Evolutionary conservation across 2,329 filamentous ascomycete species (phyloP), one percentile per base, ranked within the genome.

Genomic region (Penicillium glabrum): DNA sequence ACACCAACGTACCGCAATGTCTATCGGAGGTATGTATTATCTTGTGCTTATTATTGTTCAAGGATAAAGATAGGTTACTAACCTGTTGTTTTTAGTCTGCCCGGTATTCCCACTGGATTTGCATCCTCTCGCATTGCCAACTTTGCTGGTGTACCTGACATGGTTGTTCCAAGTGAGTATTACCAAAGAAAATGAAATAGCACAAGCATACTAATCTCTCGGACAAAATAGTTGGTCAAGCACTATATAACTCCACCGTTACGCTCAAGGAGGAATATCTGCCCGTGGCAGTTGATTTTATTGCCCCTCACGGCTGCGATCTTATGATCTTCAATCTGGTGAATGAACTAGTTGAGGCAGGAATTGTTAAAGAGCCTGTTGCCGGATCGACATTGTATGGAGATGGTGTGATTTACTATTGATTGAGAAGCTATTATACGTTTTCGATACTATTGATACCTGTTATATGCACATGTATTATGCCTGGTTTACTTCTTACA

Each of bases 251-350:
- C 27, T 65, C 60, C 10, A 66, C 54, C 1, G 51, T 69, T 13
- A 83, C 81, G 0, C 59, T 73, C 0, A 76, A 81, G 54, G 72
- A 72, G 1, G 82, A 84, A 66, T 75, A 77, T 46, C 67, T 87
- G 33, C 86, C 85, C 0, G 84, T 88, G 0, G 80, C 82, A 1
- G 79, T 86, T 0, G 77, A 84, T 58, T 72, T 87, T 21, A 72
- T 87, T 71, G 84, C 79, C 0, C 81, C 83, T 0, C 82, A 80
- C 60, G 84, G 85, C 0, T 88, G 86, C 59, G 86, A 88, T 69
- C 82, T 82, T 0, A 76, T 87, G 73, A 63, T 87, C 26, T 82
- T 82, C 43, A 78, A 76, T 44, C 67, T 87, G 49, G 81, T 84
- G 2, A 72, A 79, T 49, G 81, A 83, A 43, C 58, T 87, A 54